Percentiles rank a stretch among this genome's conserved stretches.
Conservation (phyloP, 2,329 filamentous ascomycete genomes). For the Waltergamsia citrina region DNA sequence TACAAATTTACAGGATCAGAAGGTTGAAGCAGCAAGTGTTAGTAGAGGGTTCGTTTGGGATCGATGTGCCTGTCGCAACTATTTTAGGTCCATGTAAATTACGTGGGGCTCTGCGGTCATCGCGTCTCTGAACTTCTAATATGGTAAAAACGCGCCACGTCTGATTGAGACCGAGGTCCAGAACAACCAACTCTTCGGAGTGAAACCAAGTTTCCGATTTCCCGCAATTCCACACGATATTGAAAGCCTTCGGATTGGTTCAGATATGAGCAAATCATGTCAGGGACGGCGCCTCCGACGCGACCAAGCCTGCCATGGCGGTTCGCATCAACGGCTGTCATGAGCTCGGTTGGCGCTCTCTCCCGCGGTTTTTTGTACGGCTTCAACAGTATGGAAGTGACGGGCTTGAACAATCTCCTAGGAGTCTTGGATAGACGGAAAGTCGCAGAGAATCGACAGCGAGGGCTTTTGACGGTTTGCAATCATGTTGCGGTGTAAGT, state of each 20-base stretch:
- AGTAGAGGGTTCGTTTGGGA: no score
- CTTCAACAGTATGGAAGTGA: conserved; percentile 65
- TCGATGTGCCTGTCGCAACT: no score
- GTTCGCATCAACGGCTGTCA: conserved; percentile 60
- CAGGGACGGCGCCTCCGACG: conserved; percentile 12
- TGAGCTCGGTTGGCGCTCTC: conserved; percentile 63
- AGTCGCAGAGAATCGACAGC: conserved; percentile 48
- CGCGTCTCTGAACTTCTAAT: neutral
- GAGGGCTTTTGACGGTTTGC: conserved; percentile 69
- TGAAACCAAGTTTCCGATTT: no score
- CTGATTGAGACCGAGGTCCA: no score
- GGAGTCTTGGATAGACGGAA: conserved; percentile 64
- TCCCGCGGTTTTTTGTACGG: conserved; percentile 68
- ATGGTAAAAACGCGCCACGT: conserved; percentile 2
- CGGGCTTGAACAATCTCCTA: conserved; percentile 68
- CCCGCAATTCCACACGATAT: no score
- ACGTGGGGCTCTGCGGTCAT: neutral
- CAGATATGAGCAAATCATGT: conserved; percentile 9
- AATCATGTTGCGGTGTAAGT: conserved; percentile 32
- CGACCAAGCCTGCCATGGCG: conserved; percentile 61
- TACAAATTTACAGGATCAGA: no score
- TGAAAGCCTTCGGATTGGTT: no score
- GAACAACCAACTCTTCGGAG: no score
- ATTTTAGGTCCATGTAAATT: no score
- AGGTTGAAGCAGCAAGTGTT: no score